These are phyloP conservation scores for Proliferodiscus dingleyae DNA, from an alignment of 2,329 filamentous ascomycete genomes.

Conservation along the genomic window DNA sequence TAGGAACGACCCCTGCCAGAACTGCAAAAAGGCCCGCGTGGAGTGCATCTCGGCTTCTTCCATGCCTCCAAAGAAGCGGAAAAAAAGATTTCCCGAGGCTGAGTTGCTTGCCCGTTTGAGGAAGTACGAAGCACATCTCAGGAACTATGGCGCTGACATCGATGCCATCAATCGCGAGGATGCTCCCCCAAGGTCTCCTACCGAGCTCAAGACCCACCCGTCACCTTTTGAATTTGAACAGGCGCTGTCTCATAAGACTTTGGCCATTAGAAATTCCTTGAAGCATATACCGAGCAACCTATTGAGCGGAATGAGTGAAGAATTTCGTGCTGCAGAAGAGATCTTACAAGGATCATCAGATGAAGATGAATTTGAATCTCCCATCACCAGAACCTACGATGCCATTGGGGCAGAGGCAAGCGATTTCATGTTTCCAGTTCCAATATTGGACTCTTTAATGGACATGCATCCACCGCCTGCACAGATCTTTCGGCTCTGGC, in stretches of 20 bases:
- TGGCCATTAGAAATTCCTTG: conserved; percentile 12
- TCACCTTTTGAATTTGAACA: no score
- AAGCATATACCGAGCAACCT: conserved; percentile 13
- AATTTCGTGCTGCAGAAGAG: conserved; percentile 29
- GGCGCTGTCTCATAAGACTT: no score
- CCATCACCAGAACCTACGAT: conserved; percentile 28
- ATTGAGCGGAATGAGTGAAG: conserved; percentile 13
- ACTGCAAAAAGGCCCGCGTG: conserved; percentile 23
- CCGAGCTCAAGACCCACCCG: background rate
- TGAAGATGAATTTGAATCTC: conserved; percentile 20
- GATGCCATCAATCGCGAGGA: conserved; percentile 21
- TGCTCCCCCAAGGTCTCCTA: background rate
- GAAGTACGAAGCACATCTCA: conserved; percentile 24
- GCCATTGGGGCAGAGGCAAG: conserved; percentile 11
- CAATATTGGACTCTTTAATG: conserved; percentile 37
- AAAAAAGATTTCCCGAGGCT: conserved; percentile 25
- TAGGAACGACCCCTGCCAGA: conserved; percentile 23
- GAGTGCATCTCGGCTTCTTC: conserved; percentile 21
- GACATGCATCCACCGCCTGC: conserved; percentile 51
- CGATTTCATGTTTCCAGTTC: conserved; percentile 45
- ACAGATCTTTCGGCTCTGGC: conserved; percentile 62
- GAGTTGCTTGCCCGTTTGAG: conserved; percentile 25
- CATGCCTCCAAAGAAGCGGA: conserved; percentile 22
- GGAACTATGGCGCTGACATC: conserved; percentile 24
- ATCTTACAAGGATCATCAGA: conserved; percentile 31